phyloP scores from a whole-genome alignment of 352 stramenopile species.

The Pythium scleroteichum region DNA sequence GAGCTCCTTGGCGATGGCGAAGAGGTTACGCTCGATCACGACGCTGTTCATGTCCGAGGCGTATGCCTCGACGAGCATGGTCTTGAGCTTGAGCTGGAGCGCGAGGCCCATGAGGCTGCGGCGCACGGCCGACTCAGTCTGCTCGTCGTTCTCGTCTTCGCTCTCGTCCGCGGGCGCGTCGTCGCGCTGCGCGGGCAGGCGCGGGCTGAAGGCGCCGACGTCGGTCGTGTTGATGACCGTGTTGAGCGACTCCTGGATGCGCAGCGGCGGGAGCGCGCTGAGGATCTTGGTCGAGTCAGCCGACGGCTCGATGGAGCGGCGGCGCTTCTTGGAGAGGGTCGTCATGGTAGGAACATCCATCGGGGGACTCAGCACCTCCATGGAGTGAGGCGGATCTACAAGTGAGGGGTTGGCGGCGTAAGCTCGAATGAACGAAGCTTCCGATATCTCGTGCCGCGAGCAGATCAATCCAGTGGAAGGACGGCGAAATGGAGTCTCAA shows the following conservation, averaged over 20 bases:
- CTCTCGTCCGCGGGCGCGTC: slow-evolving; percentile 20
- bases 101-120: slow-evolving; percentile 76
- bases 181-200: slow-evolving; percentile 14
- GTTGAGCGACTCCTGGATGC: slow-evolving; percentile 26
- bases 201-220: slow-evolving; percentile 17
- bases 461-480: slow-evolving; percentile 1
- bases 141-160: slow-evolving; percentile 22
- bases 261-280: slow-evolving; percentile 38
- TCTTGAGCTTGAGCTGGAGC: slow-evolving; percentile 85
- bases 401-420: slow-evolving; percentile 16
- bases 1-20: slow-evolving; percentile 80
- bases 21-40: slow-evolving; percentile 85
- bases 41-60: slow-evolving; percentile 86
- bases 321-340: slow-evolving; percentile 59
- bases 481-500: slow-evolving; percentile 5
- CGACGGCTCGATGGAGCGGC: slow-evolving; percentile 64
- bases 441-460: too few species aligned
- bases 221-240: slow-evolving; percentile 21
- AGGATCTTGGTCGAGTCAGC: slow-evolving; percentile 59
- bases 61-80: slow-evolving; percentile 80
- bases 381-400: slow-evolving; percentile 12
- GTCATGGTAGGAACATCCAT: slow-evolving; percentile 32
- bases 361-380: slow-evolving; percentile 42
- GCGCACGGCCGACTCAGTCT: slow-evolving; percentile 30
- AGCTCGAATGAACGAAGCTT: slow-evolving; percentile 24